Base-by-base conservation (phyloP, 139 green algal genomes). In the Chlamydomonas applanata region DNA sequence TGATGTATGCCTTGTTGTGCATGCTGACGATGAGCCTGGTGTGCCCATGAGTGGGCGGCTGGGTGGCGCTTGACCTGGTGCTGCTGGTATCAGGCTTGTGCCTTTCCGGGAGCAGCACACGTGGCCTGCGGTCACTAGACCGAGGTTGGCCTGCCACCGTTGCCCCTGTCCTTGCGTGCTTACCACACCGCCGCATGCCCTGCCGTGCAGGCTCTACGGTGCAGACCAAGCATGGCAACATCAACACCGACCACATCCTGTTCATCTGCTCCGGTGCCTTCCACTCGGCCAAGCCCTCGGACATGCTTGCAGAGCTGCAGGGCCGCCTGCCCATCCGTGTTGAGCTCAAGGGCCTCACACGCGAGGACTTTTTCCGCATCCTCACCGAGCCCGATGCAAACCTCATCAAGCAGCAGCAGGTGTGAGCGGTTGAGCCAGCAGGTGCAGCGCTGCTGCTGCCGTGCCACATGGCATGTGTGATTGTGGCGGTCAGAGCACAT, bases 251-350 rank as follows among this genome's bases (percentile, higher is more conserved):
- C 80, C 91, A 98, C 86, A 95, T 99, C 65, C 88, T 99, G 44
- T 99, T 99, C 90, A 97, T 99, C 40, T 93, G 85, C 78, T 70
- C 69, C 34, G 95, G 95, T 19, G 95, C 95, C n/a, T 99, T 99
- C 87, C 93, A 97, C 78, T 84, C 80, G 2, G 90, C 86, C 64
- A 97, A 97, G 82, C 95, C 95, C 30, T 89, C 77, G 1, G 79
- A 90, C 73, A 87, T 90, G 74, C 85, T 89, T 60, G 80, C 84
- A 13, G 84, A 89, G 76, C 73, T 89, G 63, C 84, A 89, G 81
- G 95, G 95, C 1, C 83, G 95, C 1, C 85, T 99, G 67, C 95
- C 95, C 45, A 97, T 99, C 60, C 86, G 95, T 14, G 95, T 99
- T 44, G 93, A 98, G 86, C 86, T 99, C 24, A 95, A 95, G 72